Evolutionary conservation across 78 protist species (phyloP).

Genomic region (Dictyostelium purpureum): DNA sequence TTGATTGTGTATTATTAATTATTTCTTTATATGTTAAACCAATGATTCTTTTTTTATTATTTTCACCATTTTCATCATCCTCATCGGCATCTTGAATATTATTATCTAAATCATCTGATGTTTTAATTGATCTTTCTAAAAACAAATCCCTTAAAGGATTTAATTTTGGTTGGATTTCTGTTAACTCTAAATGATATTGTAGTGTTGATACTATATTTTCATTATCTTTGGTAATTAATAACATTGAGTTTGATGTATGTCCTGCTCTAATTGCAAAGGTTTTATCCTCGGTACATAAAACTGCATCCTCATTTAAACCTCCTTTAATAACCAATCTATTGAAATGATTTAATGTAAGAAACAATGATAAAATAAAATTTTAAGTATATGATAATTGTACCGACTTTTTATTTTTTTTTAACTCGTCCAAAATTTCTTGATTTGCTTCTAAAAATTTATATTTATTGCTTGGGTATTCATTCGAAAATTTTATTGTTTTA

Average conservation of each 20-base stretch:
- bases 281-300: constrained; percentile 47
- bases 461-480: constrained; percentile 1
- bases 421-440: constrained; percentile 36
- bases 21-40: constrained; percentile 9
- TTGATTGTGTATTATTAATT: constrained; percentile 8
- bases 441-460: constrained; percentile 39
- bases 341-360: background rate
- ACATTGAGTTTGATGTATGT: constrained; percentile 52
- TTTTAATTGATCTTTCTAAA: background rate
- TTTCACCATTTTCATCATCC: background rate
- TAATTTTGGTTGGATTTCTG: constrained; percentile 46
- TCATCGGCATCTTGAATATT: too few relatives aligned
- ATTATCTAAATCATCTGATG: background rate
- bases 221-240: background rate
- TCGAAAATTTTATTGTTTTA: background rate
- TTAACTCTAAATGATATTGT: constrained; percentile 43
- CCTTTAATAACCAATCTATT: constrained; percentile 45
- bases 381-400: background rate
- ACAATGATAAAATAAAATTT: background rate
- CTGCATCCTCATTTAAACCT: constrained; percentile 36
- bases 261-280: constrained; percentile 39
- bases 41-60: background rate
- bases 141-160: background rate
- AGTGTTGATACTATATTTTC: background rate
- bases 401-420: constrained; percentile 17